Base-by-base conservation (phyloP, 2,329 filamentous ascomycete genomes). In the Albophoma yamanashiensis region DNA sequence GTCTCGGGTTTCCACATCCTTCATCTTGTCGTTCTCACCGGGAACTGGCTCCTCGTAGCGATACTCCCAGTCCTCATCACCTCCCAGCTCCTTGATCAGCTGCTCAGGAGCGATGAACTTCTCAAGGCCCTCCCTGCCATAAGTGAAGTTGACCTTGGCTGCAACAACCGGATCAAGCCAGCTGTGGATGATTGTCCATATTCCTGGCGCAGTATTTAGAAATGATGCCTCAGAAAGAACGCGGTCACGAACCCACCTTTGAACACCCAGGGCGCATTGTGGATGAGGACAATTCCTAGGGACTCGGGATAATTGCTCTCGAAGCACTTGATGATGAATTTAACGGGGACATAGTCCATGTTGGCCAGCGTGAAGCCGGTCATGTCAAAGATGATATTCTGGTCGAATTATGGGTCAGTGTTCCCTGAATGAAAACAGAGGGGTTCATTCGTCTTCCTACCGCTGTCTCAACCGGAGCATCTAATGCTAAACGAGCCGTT, bases 321-420 rank as follows among this genome's bases (percentile, higher is more conserved):
- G 70, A 99, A 99, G 74, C 92, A 96, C 75, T 96, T 96, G 74
- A 97, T 97, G 89, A 99, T 97, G 76, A 97, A 99, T 70, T 96
- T 99, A 60, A 99, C 91, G 1, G 94, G 93, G 0, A 89, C 85
- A 72, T 97, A 97, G 74, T 99, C 94, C 94, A 99, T 97, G 74
- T 99, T 99, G 15, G 92, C 88, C 77, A 97, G 81, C n/a, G 89
- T 89, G 73, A 97, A 97, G 63, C 88, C 85, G 9, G 90, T 95
- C 91, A 99, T 93, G 73, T 99, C 94, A 70, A 99, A 99, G 56
- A 99, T 77, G 64, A 99, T 85, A 47, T 91, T 94, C 90, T 96
- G 25, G 11, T 17, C 20, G 14, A 4, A 11, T 9, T 27, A 22
- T 47, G 8, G 14, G 22, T 27, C 12, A 5, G 4, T 25, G n/a